A percentile compares a stretch with the other conserved stretches of the same genome.
phyloP scores from a whole-genome alignment of 2,329 filamentous ascomycete genomes.

The Tolypocladium nubicola region DNA sequence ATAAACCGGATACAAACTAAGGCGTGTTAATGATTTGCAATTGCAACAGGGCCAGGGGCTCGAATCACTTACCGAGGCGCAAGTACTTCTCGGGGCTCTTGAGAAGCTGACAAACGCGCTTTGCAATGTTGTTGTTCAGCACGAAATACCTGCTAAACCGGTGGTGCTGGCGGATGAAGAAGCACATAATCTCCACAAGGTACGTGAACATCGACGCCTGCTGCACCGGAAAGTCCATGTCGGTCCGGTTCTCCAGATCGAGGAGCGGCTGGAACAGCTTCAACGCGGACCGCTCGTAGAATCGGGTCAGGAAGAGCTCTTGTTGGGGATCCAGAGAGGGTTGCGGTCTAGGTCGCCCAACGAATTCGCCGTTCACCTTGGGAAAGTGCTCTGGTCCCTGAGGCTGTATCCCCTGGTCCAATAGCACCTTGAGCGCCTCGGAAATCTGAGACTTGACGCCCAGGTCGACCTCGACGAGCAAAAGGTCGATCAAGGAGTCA shows the following conservation, averaged over 20 bases:
- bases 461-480: slow-evolving; percentile 83
- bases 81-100: slow-evolving; percentile 81
- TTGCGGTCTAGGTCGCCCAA: slow-evolving; percentile 48
- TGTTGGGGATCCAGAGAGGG: slow-evolving; percentile 58
- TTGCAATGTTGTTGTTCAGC: slow-evolving; percentile 64
- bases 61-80: slow-evolving; percentile 59
- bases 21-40: slow-evolving; percentile 9
- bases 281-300: slow-evolving; percentile 80
- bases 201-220: slow-evolving; percentile 87
- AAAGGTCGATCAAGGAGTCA: slow-evolving; percentile 83
- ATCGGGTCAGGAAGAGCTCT: slow-evolving; percentile 74
- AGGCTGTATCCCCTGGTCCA: slow-evolving; percentile 55
- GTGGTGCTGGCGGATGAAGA: slow-evolving; percentile 84
- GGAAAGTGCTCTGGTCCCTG: slow-evolving; percentile 43
- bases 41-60: slow-evolving; percentile 4
- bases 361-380: slow-evolving; percentile 58
- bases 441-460: slow-evolving; percentile 94
- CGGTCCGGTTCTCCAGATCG: slow-evolving; percentile 59
- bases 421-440: slow-evolving; percentile 85
- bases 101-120: slow-evolving; percentile 74
- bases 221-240: slow-evolving; percentile 65
- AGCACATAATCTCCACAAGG: slow-evolving; percentile 84
- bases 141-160: slow-evolving; percentile 84
- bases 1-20: slow-evolving; percentile 87
- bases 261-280: slow-evolving; percentile 82